phyloP scores from a whole-genome alignment of 331 rosid species.

The Cydonia oblonga region DNA sequence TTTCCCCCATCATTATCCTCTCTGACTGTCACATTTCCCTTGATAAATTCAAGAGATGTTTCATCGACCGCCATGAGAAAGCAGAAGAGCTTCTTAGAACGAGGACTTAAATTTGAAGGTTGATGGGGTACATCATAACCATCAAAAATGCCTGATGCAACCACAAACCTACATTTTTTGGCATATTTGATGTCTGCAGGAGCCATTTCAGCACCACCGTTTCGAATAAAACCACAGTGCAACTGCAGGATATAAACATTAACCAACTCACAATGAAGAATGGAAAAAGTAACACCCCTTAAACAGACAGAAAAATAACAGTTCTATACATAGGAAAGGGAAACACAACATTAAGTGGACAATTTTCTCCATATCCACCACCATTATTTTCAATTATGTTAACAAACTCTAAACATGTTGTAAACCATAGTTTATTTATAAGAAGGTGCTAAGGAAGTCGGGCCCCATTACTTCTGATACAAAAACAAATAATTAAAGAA shows the following conservation, averaged over 20 bases:
- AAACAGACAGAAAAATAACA: not conserved
- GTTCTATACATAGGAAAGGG: not conserved
- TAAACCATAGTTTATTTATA: not conserved
- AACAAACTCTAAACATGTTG: not conserved
- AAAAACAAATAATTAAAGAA: not conserved
- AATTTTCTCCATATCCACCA: not conserved
- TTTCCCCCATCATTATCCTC: slow-evolving; percentile 59
- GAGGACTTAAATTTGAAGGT: slow-evolving; percentile 60
- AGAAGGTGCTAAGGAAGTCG: not conserved
- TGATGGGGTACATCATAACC: slow-evolving; percentile 91
- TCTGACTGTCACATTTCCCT: slow-evolving; percentile 55
- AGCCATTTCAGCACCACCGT: slow-evolving; percentile 83
- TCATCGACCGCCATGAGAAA: slow-evolving; percentile 96
- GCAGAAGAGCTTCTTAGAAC: slow-evolving; percentile 77
- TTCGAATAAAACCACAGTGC: slow-evolving; percentile 81
- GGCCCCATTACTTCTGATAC: not conserved
- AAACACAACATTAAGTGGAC: not conserved
- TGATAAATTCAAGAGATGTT: slow-evolving; percentile 62
- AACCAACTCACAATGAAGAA: slow-evolving; percentile 10
- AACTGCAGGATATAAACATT: slow-evolving; percentile 35
- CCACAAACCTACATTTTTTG: slow-evolving; percentile 80
- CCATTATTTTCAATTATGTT: not conserved
- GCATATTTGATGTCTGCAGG: slow-evolving; percentile 51
- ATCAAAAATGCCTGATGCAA: slow-evolving; percentile 91
- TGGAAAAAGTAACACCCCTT: not conserved